These are phyloP conservation scores for Colletotrichum sp. DNA, from an alignment of 2,329 filamentous ascomycete genomes.

Conservation along the genomic window DNA sequence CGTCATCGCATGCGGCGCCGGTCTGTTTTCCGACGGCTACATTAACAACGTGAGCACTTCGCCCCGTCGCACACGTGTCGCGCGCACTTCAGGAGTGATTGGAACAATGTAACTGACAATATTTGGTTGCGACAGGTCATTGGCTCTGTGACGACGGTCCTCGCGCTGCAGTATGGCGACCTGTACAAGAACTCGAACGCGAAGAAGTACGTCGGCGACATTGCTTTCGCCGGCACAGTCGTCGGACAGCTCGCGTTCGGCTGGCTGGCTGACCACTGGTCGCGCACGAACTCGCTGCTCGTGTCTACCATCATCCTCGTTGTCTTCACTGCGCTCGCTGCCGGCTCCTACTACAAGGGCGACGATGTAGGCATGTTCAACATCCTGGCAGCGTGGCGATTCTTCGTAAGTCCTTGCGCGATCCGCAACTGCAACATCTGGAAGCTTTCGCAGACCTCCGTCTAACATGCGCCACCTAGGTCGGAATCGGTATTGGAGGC, in stretches of 20 bases:
- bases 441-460: background rate
- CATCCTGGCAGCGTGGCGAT: conserved; percentile 78
- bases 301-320: conserved; percentile 83
- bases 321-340: conserved; percentile 79
- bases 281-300: conserved; percentile 80
- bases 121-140: conserved; percentile 66
- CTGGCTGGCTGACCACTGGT: conserved; percentile 82
- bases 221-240: conserved; percentile 87
- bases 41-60: conserved; percentile 73
- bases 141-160: conserved; percentile 82
- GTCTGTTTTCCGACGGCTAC: conserved; percentile 91
- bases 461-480: background rate
- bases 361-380: conserved; percentile 74
- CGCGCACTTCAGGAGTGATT: fast-evolving
- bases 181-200: conserved; percentile 73
- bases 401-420: conserved; percentile 65
- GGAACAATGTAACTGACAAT: background rate
- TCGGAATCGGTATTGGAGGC: conserved; percentile 36
- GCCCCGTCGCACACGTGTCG: background rate
- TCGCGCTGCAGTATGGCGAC: conserved; percentile 69
- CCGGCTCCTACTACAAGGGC: conserved; percentile 78
- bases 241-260: conserved; percentile 83
- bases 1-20: conserved; percentile 86
- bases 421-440: fast-evolving
- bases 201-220: conserved; percentile 76